Conservation (phyloP, 768 basidiomycete genomes). For the Pleurotus ostreatus region DNA sequence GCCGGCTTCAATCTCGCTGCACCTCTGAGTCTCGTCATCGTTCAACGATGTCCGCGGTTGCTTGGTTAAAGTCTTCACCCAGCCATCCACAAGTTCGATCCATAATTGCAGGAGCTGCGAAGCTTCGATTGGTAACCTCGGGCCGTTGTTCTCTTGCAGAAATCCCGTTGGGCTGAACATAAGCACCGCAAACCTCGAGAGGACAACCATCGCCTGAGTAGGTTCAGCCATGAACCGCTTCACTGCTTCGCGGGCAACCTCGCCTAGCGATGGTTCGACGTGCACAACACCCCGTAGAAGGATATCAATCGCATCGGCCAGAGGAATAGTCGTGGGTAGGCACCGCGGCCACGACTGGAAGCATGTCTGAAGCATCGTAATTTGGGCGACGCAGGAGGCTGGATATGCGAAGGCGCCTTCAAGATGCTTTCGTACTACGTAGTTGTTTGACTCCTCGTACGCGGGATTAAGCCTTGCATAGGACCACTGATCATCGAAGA, state of each 20-base stretch:
- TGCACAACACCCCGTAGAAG: conserved; percentile 81
- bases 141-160: conserved; percentile 57
- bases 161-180: conserved; percentile 69
- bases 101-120: conserved; percentile 67
- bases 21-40: conserved; percentile 39
- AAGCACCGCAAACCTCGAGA: conserved; percentile 64
- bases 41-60: conserved; percentile 34
- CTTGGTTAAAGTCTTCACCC: conserved; percentile 50
- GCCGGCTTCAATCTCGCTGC: conserved; percentile 66
- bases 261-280: conserved; percentile 70
- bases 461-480: conserved; percentile 52
- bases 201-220: conserved; percentile 48
- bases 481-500: conserved; percentile 85
- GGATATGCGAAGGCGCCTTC: conserved; percentile 70
- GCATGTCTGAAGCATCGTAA: conserved; percentile 69
- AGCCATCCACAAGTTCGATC: conserved; percentile 65
- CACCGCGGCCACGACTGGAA: conserved; percentile 86
- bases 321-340: conserved; percentile 50
- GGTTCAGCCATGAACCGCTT: conserved; percentile 69
- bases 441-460: conserved; percentile 69
- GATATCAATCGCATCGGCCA: conserved; percentile 69
- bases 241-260: conserved; percentile 65
- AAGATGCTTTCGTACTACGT: conserved; percentile 62
- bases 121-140: conserved; percentile 64
- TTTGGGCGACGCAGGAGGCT: conserved; percentile 49